Evolutionary conservation across 2,329 filamentous ascomycete genomes (phyloP).

Genomic region (Aspergillus terreus): DNA sequence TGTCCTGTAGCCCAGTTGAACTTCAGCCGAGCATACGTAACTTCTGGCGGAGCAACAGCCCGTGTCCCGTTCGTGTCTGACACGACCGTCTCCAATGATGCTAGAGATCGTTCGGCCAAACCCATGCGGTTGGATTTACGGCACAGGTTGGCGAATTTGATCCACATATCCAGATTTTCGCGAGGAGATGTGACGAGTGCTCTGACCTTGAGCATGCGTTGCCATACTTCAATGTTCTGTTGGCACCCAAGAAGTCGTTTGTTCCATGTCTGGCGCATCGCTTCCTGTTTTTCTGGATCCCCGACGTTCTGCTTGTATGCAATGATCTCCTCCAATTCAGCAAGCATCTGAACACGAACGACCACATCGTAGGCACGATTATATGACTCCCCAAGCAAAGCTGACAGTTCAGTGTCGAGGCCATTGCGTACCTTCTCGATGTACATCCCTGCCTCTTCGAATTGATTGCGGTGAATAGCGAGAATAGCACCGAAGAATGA

Average conservation of each 20-base stretch:
- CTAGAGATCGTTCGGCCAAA: conserved; percentile 89
- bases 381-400: conserved; percentile 96
- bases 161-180: conserved; percentile 99
- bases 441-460: conserved; percentile 81
- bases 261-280: conserved; percentile 93
- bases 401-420: conserved; percentile 91
- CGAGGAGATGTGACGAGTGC: conserved; percentile 85
- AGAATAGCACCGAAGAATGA: conserved; percentile 98
- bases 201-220: conserved; percentile 92
- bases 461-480: conserved; percentile 91
- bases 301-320: conserved; percentile 84
- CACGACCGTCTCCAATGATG: conserved; percentile 77
- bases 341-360: conserved; percentile 97
- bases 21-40: conserved; percentile 95
- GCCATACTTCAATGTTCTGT: conserved; percentile 97
- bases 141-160: conserved; percentile 98
- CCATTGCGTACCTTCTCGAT: conserved; percentile 91
- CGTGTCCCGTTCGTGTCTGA: conserved; percentile 40
- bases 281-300: conserved; percentile 80
- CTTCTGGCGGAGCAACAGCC: conserved; percentile 59
- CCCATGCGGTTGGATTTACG: conserved; percentile 94
- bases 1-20: conserved; percentile 86
- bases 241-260: conserved; percentile 91
- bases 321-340: conserved; percentile 96
- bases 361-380: conserved; percentile 97